phyloP scores from a whole-genome alignment of 257 asterid species.

The Fraxinus cuspidata region DNA sequence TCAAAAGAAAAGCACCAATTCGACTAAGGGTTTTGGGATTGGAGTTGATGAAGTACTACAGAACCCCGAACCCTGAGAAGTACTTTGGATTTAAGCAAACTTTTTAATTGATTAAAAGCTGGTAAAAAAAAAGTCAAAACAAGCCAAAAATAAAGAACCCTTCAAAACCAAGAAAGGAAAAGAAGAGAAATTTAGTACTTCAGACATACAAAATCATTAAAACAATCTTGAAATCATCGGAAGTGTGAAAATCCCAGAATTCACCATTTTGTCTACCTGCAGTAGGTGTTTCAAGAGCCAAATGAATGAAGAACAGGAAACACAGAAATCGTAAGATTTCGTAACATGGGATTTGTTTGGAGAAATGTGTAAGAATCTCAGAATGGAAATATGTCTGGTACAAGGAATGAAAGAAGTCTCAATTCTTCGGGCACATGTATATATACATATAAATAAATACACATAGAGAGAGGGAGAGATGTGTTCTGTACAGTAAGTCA shows the following conservation, averaged over 20 bases:
- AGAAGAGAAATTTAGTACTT: neutral
- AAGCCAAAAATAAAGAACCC: neutral
- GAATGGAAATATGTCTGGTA: conserved; percentile 27
- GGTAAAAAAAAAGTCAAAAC: conserved; percentile 32
- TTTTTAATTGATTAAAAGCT: conserved; percentile 16
- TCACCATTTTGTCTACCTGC: neutral
- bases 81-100: conserved; percentile 24
- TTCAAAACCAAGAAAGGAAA: conserved; percentile 21
- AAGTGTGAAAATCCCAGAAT: conserved; percentile 14
- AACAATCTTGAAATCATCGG: conserved; percentile 30
- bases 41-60: conserved; percentile 13
- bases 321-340: conserved; percentile 8
- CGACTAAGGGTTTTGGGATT: conserved; percentile 7
- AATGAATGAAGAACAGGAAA: neutral
- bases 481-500: conserved; percentile 44
- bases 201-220: neutral
- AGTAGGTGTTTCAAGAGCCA: neutral
- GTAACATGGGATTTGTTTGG: conserved; percentile 4
- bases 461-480: neutral
- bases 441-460: neutral
- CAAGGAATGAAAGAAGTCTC: conserved; percentile 18
- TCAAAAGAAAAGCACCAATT: conserved; percentile 7
- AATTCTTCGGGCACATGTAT: neutral
- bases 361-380: conserved; percentile 31
- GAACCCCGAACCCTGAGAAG: conserved; percentile 63